A percentile compares a stretch with the other conserved stretches of the same genome.
Conservation (phyloP, 495 filamentous ascomycete genomes). For the Hapsidospora chrysogenum region DNA sequence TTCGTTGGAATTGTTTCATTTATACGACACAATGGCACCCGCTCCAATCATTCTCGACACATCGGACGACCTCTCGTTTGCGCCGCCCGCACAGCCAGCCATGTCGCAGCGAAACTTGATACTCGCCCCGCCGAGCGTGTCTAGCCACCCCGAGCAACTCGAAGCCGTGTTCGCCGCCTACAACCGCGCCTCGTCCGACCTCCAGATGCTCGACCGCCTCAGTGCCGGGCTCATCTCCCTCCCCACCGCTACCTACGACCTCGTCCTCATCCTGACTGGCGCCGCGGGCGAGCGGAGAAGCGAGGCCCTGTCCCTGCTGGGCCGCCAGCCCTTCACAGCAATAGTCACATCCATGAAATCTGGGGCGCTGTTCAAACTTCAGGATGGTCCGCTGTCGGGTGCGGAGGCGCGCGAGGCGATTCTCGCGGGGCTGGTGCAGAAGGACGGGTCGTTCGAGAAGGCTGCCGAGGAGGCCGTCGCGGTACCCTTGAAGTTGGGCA, state of each 20-base stretch:
- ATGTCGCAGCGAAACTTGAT: conserved; percentile 27
- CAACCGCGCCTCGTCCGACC: conserved; percentile 59
- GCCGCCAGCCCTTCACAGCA: conserved; percentile 42
- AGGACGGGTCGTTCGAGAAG: conserved; percentile 49
- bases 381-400: conserved; percentile 5
- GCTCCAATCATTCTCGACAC: conserved; percentile 7
- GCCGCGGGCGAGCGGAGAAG: conserved; percentile 41
- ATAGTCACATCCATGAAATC: not conserved
- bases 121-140: conserved; percentile 36
- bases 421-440: conserved; percentile 56
- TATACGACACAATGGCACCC: conserved; percentile 4
- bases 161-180: conserved; percentile 32
- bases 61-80: conserved; percentile 3
- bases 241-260: conserved; percentile 61
- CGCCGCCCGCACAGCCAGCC: conserved; percentile 4
- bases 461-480: conserved; percentile 48
- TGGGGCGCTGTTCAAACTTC: not conserved
- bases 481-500: conserved; percentile 53
- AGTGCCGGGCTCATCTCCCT: conserved; percentile 67
- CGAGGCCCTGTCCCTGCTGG: conserved; percentile 41
- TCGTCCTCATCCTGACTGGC: conserved; percentile 70
- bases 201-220: conserved; percentile 97
- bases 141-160: conserved; percentile 29
- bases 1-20: no score
- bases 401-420: conserved; percentile 52